Percentiles rank a stretch among this genome's conserved stretches.
Conservation (phyloP, 441 rosid genomes). For the Erodium texanum region DNA sequence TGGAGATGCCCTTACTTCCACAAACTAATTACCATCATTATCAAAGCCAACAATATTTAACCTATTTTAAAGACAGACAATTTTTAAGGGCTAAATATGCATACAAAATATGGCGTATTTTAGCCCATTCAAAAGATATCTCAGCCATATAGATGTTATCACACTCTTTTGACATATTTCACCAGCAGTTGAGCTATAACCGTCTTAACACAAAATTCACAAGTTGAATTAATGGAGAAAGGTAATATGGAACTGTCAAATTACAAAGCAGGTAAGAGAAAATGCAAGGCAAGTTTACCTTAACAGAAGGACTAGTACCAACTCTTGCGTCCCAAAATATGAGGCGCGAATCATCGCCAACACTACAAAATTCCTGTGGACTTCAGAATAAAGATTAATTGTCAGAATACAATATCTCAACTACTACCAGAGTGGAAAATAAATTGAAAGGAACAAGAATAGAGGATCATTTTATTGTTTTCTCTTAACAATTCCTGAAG, state of each 20-base stretch:
- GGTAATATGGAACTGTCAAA: not conserved
- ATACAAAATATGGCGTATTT: no score
- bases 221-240: not conserved
- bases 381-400: not conserved
- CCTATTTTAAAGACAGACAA: no score
- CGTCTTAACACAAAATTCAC: no score
- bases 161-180: no score
- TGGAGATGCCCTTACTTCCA: no score
- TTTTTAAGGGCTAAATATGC: no score
- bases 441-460: not conserved
- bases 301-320: not conserved
- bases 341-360: not conserved
- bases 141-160: no score
- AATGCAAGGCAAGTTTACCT: not conserved
- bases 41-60: no score
- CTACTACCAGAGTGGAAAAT: not conserved
- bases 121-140: no score
- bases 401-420: not conserved
- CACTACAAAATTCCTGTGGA: constrained; percentile 1
- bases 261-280: not conserved
- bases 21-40: no score
- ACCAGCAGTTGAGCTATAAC: no score
- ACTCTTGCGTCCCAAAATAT: not conserved
- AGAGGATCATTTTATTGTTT: not conserved
- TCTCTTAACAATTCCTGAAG: no score